These are phyloP conservation scores for Conticribra guillardii DNA, from an alignment of 108 stramenopile genomes.

Conservation along the genomic window DNA sequence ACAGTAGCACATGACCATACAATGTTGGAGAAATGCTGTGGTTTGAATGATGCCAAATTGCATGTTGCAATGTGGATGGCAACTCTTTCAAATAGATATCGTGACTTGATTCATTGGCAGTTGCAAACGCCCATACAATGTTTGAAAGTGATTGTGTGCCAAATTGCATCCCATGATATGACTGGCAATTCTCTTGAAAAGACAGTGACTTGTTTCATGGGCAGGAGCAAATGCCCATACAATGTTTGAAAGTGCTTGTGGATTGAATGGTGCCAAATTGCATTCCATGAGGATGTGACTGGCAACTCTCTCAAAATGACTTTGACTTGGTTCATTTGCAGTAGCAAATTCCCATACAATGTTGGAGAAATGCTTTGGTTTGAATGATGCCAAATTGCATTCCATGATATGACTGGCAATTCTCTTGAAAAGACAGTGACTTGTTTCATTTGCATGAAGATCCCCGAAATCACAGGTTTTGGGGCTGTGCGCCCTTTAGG, in stretches of 20 bases:
- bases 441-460: neutral
- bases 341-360: constrained; percentile 25
- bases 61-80: neutral
- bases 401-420: neutral
- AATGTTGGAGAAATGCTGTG: neutral
- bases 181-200: no score
- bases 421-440: neutral
- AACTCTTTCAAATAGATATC: constrained; percentile 9
- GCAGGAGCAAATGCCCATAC: constrained; percentile 33
- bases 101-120: constrained; percentile 4
- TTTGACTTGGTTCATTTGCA: no score
- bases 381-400: no score
- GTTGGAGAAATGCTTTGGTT: constrained; percentile 14
- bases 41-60: no score
- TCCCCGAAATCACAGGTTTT: no score
- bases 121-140: constrained; percentile 26
- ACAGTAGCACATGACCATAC: constrained; percentile 28
- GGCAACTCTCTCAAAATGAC: constrained; percentile 12
- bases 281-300: neutral
- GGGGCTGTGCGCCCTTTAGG: no score
- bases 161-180: neutral
- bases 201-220: no score
- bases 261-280: no score
- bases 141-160: neutral
- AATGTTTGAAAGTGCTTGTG: constrained; percentile 14